phyloP scores from a whole-genome alignment of 768 basidiomycete species.

The Xerocomellus dryophilus region DNA sequence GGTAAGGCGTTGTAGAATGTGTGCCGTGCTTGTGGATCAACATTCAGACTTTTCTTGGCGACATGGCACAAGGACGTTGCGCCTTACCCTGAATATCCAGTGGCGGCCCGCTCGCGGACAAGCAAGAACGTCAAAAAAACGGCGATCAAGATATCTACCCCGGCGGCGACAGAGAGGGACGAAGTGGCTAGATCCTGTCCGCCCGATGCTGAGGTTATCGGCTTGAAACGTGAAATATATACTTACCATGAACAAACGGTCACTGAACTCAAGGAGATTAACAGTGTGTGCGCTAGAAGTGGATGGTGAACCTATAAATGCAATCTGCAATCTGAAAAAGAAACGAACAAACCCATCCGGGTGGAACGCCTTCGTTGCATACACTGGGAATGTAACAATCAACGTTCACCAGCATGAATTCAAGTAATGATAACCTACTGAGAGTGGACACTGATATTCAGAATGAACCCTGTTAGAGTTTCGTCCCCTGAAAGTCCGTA shows the following conservation, averaged over 20 bases:
- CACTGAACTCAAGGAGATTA: accelerated
- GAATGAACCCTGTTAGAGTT: not conserved
- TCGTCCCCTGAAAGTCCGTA: accelerated
- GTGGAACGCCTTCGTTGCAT: not conserved
- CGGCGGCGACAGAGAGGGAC: not conserved
- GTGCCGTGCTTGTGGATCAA: slow-evolving; percentile 2
- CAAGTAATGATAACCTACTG: not conserved
- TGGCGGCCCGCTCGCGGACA: not conserved
- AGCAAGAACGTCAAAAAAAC: slow-evolving; percentile 6
- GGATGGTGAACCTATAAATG: not conserved
- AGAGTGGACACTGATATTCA: not conserved
- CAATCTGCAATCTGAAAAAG: not conserved
- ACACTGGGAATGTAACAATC: slow-evolving; percentile 4
- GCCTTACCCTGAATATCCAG: not conserved
- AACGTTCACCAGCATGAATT: not conserved
- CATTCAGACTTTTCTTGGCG: not conserved
- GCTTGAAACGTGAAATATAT: not conserved
- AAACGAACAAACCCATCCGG: slow-evolving; percentile 7
- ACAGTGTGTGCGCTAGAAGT: not conserved
- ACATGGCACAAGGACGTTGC: too few relatives aligned
- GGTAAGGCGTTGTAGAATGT: slow-evolving; percentile 6
- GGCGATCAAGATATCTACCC: slow-evolving; percentile 3
- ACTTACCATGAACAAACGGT: not conserved
- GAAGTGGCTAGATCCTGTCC: not conserved
- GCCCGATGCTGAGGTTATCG: not conserved